Evolutionary conservation across 768 basidiomycete species (phyloP).

Genomic region (Lactarius trivialis): DNA sequence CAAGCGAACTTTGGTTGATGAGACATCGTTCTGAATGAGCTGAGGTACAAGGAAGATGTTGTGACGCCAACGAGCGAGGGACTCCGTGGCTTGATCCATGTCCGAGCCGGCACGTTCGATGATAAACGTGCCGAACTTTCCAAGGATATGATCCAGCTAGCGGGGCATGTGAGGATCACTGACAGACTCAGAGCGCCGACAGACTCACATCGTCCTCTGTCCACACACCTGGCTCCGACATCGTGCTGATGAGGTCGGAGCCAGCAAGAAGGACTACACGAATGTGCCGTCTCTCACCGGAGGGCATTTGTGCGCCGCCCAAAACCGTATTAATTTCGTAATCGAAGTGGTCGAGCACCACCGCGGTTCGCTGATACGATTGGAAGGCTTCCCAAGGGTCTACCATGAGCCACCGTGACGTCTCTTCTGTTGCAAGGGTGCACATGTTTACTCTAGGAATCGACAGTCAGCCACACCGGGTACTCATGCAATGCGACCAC

Average conservation of each 20-base stretch:
- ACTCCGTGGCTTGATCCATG: slow-evolving; percentile 21
- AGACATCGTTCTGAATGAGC: slow-evolving; percentile 95
- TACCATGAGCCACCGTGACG: slow-evolving; percentile 92
- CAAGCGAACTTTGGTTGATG: slow-evolving; percentile 85
- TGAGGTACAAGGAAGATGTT: slow-evolving; percentile 73
- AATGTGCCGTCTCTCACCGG: slow-evolving; percentile 68
- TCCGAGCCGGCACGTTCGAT: slow-evolving; percentile 90
- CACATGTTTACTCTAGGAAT: slow-evolving; percentile 73
- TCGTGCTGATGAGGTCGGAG: slow-evolving; percentile 95
- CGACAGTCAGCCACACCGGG: not conserved
- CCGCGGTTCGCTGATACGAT: slow-evolving; percentile 90
- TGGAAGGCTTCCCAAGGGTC: slow-evolving; percentile 98
- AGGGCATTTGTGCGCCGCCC: slow-evolving; percentile 69
- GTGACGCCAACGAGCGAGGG: slow-evolving; percentile 26
- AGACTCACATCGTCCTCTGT: slow-evolving; percentile 80
- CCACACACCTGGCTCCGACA: slow-evolving; percentile 99
- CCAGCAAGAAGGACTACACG: slow-evolving; percentile 94
- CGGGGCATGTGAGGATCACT: slow-evolving; percentile 13
- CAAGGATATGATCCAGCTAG: slow-evolving; percentile 93
- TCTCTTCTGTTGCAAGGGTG: slow-evolving; percentile 82
- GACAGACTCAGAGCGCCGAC: slow-evolving; percentile 8
- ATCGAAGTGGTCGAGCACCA: slow-evolving; percentile 96
- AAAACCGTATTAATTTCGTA: slow-evolving; percentile 83
- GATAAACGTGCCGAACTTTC: slow-evolving; percentile 89
- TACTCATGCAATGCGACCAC: not conserved